These are phyloP conservation scores for Sporisorium exsertum DNA, from an alignment of 1,284 basidiomycete species.

Conservation along the genomic window DNA sequence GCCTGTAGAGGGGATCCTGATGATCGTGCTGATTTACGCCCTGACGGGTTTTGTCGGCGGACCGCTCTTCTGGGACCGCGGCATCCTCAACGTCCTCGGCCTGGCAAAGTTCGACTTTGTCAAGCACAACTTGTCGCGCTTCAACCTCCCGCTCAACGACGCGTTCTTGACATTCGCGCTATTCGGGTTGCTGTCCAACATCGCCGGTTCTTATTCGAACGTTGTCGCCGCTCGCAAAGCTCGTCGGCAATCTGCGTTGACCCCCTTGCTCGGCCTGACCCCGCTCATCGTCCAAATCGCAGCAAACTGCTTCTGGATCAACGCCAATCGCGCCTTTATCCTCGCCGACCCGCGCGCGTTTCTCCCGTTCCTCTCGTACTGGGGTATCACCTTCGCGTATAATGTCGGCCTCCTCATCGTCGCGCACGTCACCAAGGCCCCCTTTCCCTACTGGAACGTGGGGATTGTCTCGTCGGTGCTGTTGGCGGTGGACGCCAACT, in stretches of 20 bases:
- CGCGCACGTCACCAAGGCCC: slow-evolving; percentile 86
- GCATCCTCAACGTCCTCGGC: slow-evolving; percentile 76
- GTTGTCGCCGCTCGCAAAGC: slow-evolving; percentile 47
- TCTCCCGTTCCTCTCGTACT: slow-evolving; percentile 87
- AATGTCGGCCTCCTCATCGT: slow-evolving; percentile 90
- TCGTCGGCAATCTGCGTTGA: slow-evolving; percentile 67
- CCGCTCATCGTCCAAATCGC: slow-evolving; percentile 81
- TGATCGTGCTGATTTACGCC: slow-evolving; percentile 83
- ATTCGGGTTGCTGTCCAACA: slow-evolving; percentile 83
- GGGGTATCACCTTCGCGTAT: slow-evolving; percentile 83
- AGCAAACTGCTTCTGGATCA: slow-evolving; percentile 83
- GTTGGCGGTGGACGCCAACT: slow-evolving; percentile 79
- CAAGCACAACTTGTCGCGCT: slow-evolving; percentile 70
- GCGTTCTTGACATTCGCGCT: slow-evolving; percentile 85
- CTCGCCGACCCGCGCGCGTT: slow-evolving; percentile 72
- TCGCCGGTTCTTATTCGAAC: slow-evolving; percentile 73
- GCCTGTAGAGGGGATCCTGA: slow-evolving; percentile 93
- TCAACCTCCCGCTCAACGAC: slow-evolving; percentile 83
- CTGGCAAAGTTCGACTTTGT: slow-evolving; percentile 72
- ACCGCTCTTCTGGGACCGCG: slow-evolving; percentile 84
- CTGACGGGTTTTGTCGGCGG: slow-evolving; percentile 74
- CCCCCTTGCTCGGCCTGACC: slow-evolving; percentile 80
- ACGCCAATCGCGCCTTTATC: slow-evolving; percentile 68
- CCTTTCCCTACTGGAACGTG: slow-evolving; percentile 88
- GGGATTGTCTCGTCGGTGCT: slow-evolving; percentile 85